These are phyloP conservation scores for Hypoxylon sp. DNA, from an alignment of 2,329 filamentous ascomycete species.

Conservation along the genomic window DNA sequence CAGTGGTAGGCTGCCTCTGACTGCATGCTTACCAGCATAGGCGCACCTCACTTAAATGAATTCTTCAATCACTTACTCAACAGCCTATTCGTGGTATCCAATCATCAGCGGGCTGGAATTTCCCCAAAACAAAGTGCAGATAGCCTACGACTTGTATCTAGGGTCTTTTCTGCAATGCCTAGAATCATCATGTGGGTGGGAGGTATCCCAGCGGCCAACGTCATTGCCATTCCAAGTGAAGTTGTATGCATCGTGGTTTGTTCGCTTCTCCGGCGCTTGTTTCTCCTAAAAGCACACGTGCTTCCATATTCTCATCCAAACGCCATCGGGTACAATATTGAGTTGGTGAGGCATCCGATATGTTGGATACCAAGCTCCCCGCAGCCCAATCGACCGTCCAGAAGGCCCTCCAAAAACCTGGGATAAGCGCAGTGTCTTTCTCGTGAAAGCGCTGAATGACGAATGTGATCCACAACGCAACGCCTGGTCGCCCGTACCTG, in stretches of 20 bases:
- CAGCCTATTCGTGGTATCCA: slow-evolving; percentile 39
- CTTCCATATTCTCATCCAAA: slow-evolving; percentile 16
- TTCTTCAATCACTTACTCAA: slow-evolving; percentile 30
- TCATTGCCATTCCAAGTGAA: slow-evolving; percentile 31
- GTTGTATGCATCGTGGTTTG: slow-evolving; percentile 20
- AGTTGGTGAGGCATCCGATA: slow-evolving; percentile 30
- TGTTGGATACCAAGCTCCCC: slow-evolving; percentile 29
- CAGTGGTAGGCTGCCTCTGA: slow-evolving; percentile 44
- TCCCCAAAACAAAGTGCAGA: slow-evolving; percentile 23
- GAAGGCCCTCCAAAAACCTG: slow-evolving; percentile 27
- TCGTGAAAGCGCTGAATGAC: slow-evolving; percentile 45
- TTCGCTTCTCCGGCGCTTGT: slow-evolving; percentile 3
- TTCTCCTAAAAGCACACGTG: slow-evolving; percentile 21
- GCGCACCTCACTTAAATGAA: slow-evolving; percentile 41
- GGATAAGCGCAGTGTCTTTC: slow-evolving; percentile 39
- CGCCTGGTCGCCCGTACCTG: slow-evolving; percentile 48
- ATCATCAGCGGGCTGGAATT: slow-evolving; percentile 30
- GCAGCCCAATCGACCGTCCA: slow-evolving; percentile 33
- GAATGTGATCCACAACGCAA: slow-evolving; percentile 44
- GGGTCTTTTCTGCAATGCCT: slow-evolving; percentile 17
- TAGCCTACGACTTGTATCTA: slow-evolving; percentile 18
- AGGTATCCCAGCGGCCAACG: slow-evolving; percentile 39
- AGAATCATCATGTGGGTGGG: slow-evolving; percentile 27
- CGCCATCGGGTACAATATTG: slow-evolving; percentile 12
- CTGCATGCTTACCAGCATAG: slow-evolving; percentile 38